Evolutionary conservation across 164 flowering plant species (phyloP), one percentile per base, ranked within the genome.

Genomic region (Chimonanthus salicifolius): DNA sequence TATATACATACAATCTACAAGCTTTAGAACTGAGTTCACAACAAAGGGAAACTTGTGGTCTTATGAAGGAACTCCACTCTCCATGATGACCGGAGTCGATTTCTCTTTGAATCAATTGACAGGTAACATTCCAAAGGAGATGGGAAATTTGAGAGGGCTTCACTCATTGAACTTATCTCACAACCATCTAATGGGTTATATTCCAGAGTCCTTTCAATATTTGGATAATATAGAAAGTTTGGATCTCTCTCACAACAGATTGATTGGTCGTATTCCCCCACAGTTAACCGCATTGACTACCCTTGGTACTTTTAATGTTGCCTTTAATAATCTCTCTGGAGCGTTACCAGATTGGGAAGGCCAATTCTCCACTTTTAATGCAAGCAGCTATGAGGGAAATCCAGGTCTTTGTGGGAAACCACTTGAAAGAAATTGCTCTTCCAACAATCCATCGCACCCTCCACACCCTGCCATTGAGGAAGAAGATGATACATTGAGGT

Each of bases 61-160:
- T 16, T 71, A 71, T 18, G 45, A 62, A 43, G 74, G 74, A 0
- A 1, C 2, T 16, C 50, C 54, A n/a, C 67, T 71, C 60, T n/a
- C 44, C 45, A 10, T 60, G 6, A 71, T 71, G 3, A 62, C 74
- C 18, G 74, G 74, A 7, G 47, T 71, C 6, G 74, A 71, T 62
- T 9, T 71, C 33, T 71, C 74, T 5, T 15, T 62, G 48, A 71
- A 71, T 64, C 74, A 71, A 62, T 62, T 71, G 46, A n/a, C 0
- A 6, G 67, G 67, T 62, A 5, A 8, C n/a, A 71, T 71, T 47
- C 74, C 74, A 16, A 4, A 11, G 3, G 47, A 62, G 48, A 71
- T 71, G 13, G 74, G 74, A 9, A 11, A 62, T 2, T 48, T 71
- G 44, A 71, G 4, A 62, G 66, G 1, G 8, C 20, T 71, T 15